phyloP scores from a whole-genome alignment of 371 early-diverging fungal genomes.

The Homolaphlyctis polyrhiza region DNA sequence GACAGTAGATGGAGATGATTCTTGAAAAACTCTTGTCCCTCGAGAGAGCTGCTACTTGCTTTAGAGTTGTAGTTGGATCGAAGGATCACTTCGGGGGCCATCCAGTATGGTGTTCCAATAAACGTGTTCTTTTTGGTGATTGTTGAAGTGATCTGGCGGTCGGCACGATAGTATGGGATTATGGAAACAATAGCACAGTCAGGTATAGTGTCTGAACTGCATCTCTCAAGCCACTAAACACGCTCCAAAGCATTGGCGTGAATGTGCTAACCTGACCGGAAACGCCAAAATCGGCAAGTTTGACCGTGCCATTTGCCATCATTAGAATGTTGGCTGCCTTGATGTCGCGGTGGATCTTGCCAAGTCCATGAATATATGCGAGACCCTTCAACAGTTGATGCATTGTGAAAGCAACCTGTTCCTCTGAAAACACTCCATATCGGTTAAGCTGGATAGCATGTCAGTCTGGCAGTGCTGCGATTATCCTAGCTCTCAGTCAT shows the following conservation, averaged over 20 bases:
- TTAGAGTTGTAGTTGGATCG: slow-evolving; percentile 93
- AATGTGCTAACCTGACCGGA: slow-evolving; percentile 77
- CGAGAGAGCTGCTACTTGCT: slow-evolving; percentile 10
- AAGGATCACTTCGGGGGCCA: slow-evolving; percentile 89
- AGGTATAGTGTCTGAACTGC: neutral
- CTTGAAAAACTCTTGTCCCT: neutral
- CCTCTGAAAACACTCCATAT: slow-evolving; percentile 56
- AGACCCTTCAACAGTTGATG: slow-evolving; percentile 87
- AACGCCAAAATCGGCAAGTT: slow-evolving; percentile 97
- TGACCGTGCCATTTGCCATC: slow-evolving; percentile 71
- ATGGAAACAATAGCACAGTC: slow-evolving; percentile 31
- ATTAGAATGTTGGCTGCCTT: slow-evolving; percentile 85
- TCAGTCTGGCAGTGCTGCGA: slow-evolving; percentile 22
- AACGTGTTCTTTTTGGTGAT: slow-evolving; percentile 95
- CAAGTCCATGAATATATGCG: slow-evolving; percentile 89
- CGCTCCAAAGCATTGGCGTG: slow-evolving; percentile 28
- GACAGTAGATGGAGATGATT: neutral
- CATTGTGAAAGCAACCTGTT: slow-evolving; percentile 85
- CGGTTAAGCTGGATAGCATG: slow-evolving; percentile 17
- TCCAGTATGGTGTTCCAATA: slow-evolving; percentile 98
- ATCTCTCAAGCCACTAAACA: neutral
- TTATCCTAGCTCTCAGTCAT: slow-evolving; percentile 19
- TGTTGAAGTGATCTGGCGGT: slow-evolving; percentile 74
- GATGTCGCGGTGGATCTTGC: slow-evolving; percentile 87
- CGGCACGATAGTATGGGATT: slow-evolving; percentile 19